Conservation (phyloP, 257 asterid species). For the Anisodus tanguticus region DNA sequence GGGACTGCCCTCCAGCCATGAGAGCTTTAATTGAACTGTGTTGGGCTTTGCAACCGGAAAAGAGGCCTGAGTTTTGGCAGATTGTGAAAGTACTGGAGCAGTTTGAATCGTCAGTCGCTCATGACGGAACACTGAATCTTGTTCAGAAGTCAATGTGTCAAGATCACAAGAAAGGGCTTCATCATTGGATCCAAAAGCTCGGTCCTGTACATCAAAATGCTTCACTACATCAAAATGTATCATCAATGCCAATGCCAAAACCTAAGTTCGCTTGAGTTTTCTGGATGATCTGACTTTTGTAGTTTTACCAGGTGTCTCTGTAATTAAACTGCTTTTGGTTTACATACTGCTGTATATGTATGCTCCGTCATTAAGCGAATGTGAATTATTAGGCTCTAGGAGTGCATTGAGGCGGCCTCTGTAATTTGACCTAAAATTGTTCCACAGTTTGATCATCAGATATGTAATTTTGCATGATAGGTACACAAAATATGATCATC, state of each 20-base stretch:
- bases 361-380: conserved; percentile 22
- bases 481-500: conserved; percentile 21
- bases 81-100: conserved; percentile 80
- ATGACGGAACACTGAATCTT: conserved; percentile 63
- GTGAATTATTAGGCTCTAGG: conserved; percentile 39
- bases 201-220: conserved; percentile 42
- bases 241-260: conserved; percentile 47
- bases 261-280: conserved; percentile 58
- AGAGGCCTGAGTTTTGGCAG: conserved; percentile 94
- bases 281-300: conserved; percentile 37
- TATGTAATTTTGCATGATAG: conserved; percentile 24
- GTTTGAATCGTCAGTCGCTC: conserved; percentile 63
- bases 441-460: conserved; percentile 31
- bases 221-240: conserved; percentile 33
- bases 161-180: conserved; percentile 71
- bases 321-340: conserved; percentile 37
- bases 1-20: conserved; percentile 70
- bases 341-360: conserved; percentile 23
- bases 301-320: conserved; percentile 38
- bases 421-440: background rate
- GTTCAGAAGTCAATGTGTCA: conserved; percentile 46
- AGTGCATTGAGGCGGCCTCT: background rate
- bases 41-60: conserved; percentile 82
- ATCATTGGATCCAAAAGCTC: conserved; percentile 72
- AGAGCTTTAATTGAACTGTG: conserved; percentile 81